phyloP scores from a whole-genome alignment of 1,284 basidiomycete genomes.

The Trichosporon coremiiforme region DNA sequence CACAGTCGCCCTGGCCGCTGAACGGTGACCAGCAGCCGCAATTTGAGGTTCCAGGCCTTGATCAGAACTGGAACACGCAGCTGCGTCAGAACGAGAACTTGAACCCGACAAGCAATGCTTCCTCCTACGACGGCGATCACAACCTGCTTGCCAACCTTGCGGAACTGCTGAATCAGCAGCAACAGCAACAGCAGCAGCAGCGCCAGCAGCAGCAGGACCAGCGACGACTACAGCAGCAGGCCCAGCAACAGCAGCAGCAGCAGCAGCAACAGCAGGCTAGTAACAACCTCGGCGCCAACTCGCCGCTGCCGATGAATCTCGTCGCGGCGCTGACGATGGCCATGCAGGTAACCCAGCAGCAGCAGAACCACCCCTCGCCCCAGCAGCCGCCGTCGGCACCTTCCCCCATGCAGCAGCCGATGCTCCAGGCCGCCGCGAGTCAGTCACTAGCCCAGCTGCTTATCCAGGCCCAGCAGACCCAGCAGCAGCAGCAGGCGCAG shows the following conservation, averaged over 20 bases:
- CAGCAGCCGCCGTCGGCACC: slow-evolving; percentile 3
- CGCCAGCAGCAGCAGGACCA: slow-evolving; percentile 18
- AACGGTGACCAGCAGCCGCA: slow-evolving; percentile 15
- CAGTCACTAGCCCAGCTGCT: slow-evolving; percentile 24
- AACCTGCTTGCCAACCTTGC: slow-evolving; percentile 26
- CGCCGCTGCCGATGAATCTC: slow-evolving; percentile 11
- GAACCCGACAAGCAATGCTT: slow-evolving; percentile 3
- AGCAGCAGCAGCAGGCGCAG: slow-evolving; percentile 22
- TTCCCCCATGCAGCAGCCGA: slow-evolving; percentile 15
- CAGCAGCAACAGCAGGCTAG: not conserved
- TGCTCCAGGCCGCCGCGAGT: not conserved
- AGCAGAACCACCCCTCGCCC: not conserved
- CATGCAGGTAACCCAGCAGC: slow-evolving; percentile 1
- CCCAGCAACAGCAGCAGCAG: too few species aligned
- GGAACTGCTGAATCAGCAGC: slow-evolving; percentile 27
- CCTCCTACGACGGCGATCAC: slow-evolving; percentile 21
- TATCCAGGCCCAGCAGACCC: slow-evolving; percentile 24
- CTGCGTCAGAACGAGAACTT: not conserved
- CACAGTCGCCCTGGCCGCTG: slow-evolving; percentile 7
- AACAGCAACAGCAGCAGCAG: slow-evolving; percentile 21
- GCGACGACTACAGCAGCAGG: slow-evolving; percentile 22
- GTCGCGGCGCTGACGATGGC: slow-evolving; percentile 11
- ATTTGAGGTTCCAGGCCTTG: not conserved
- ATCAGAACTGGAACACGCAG: not conserved
- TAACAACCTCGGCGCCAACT: not conserved